Evolutionary conservation across 192 early-diverging fungal genomes (phyloP).

Genomic region (Coemansia asiatica): DNA sequence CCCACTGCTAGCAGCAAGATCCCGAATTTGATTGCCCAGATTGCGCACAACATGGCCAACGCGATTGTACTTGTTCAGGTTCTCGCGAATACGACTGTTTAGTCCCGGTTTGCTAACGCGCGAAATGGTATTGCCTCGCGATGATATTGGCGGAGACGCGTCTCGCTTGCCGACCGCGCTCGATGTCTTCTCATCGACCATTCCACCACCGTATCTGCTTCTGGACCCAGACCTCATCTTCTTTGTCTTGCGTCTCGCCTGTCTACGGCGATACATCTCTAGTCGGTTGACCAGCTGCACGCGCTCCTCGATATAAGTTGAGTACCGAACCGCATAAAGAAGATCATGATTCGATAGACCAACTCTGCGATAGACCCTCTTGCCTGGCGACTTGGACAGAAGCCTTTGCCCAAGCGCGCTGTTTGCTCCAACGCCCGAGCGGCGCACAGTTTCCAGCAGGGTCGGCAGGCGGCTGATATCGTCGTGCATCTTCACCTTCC

Average conservation of each 20-base stretch:
- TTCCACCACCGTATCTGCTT: constrained; percentile 16
- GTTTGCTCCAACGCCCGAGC: constrained; percentile 10
- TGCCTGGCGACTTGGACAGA: constrained; percentile 28
- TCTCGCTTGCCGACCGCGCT: constrained; percentile 4
- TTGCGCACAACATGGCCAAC: constrained; percentile 30
- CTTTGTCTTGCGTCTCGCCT: constrained; percentile 10
- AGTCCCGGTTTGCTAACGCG: constrained; percentile 21
- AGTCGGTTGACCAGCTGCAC: constrained; percentile 33
- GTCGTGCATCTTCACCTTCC: constrained; percentile 56
- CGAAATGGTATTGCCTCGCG: constrained; percentile 21
- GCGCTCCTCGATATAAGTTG: constrained; percentile 39
- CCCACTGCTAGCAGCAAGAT: constrained; percentile 25
- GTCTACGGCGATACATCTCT: constrained; percentile 27
- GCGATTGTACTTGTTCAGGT: constrained; percentile 26
- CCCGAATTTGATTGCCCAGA: constrained; percentile 35
- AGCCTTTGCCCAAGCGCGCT: constrained; percentile 12
- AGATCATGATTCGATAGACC: constrained; percentile 47
- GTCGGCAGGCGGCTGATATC: constrained; percentile 42
- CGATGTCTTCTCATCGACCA: constrained; percentile 5
- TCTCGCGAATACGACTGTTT: constrained; percentile 35
- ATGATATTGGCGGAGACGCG: constrained; percentile 9
- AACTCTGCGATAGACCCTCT: constrained; percentile 38
- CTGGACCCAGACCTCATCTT: constrained; percentile 2
- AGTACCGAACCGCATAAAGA: constrained; percentile 36
- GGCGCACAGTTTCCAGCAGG: constrained; percentile 20